These are phyloP conservation scores for Gamsiella multidivaricata DNA, from an alignment of 192 early-diverging fungal species.

Conservation along the genomic window DNA sequence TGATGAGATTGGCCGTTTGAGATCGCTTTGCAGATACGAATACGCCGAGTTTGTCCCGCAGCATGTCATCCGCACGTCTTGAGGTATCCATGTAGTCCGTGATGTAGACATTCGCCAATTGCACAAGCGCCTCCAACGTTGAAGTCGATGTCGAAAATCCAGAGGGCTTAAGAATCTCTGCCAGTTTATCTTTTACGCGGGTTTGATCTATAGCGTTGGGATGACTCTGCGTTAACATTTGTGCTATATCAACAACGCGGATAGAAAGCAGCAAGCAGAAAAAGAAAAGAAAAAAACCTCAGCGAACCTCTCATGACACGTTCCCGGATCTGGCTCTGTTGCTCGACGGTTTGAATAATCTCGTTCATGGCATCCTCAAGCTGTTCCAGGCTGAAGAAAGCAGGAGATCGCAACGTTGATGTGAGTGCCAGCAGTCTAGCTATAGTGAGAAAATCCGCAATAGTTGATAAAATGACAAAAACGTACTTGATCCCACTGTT, in stretches of 20 bases:
- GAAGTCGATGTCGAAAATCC: constrained; percentile 37
- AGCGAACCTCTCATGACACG: constrained; percentile 38
- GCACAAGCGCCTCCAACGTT: constrained; percentile 58
- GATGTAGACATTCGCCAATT: constrained; percentile 57
- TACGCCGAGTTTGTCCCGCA: constrained; percentile 39
- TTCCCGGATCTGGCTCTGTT: constrained; percentile 44
- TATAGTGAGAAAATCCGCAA: not conserved
- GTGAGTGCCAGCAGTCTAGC: not conserved
- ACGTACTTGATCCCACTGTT: constrained; percentile 52
- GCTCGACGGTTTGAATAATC: constrained; percentile 37
- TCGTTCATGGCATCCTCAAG: constrained; percentile 45
- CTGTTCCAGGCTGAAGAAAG: constrained; percentile 35
- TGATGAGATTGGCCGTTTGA: constrained; percentile 51
- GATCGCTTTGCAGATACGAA: constrained; percentile 51
- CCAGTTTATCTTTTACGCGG: constrained; percentile 14
- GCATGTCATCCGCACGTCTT: constrained; percentile 29
- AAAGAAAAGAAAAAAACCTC: too few relatives aligned
- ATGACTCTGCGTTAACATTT: constrained; percentile 2
- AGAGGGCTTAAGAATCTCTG: constrained; percentile 23
- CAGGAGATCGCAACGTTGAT: not conserved
- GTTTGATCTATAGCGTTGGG: constrained; percentile 16
- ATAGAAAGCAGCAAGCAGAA: too few relatives aligned
- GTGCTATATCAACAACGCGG: not conserved
- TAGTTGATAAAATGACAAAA: not conserved
- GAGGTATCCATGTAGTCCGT: constrained; percentile 54